Base-by-base conservation (phyloP, 179 eudicot genomes). In the Actinidia chinensis region DNA sequence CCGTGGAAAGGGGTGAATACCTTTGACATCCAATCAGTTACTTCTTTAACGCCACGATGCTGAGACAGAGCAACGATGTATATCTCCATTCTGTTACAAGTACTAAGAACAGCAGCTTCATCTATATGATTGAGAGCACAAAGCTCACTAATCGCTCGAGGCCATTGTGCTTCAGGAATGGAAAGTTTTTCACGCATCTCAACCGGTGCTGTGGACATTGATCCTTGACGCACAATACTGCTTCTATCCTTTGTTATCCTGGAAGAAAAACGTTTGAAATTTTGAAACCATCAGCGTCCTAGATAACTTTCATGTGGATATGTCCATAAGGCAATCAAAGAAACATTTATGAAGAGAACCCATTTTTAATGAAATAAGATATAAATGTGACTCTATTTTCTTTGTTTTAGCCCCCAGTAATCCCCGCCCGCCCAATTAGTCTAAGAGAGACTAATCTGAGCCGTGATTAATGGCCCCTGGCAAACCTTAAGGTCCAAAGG, bases 11-110 rank as follows among this genome's bases (percentile, higher is more conserved):
- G 11, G 6, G 42, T 15, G 60, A 22, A 25, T 78, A 82, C 84
- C 86, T 84, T n/a, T 4, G 86, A 81, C 86, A 84, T 84, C 86
- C 86, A 84, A 66, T 84, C 82, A 43, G 84, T 84, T 17, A 84
- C 82, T 81, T 84, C 86, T 75, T n/a, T 81, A 75, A 84, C 75
- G 43, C 86, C 86, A 40, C 84, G 82, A 66, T 78, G 78, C 74
- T 79, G 84, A 60, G 84, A 84, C 33, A 84, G 67, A 68, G 86
- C 86, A 67, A 84, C 82, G 2, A 82, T 80, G n/a, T 84, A 84
- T 52, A 84, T 71, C 78, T 84, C 86, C 81, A 78, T 69, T 67
- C 86, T n/a, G 79, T 85, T 85, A 58, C 87, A 85, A 12, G 87
- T 85, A 44, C 85, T 82, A 60, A 85, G 79, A 79, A 82, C 79